A percentile compares a stretch with the other conserved stretches of the same genome.
Evolutionary conservation across 1,139 yeast species (phyloP).

Genomic region (Geotrichum histeridarum): DNA sequence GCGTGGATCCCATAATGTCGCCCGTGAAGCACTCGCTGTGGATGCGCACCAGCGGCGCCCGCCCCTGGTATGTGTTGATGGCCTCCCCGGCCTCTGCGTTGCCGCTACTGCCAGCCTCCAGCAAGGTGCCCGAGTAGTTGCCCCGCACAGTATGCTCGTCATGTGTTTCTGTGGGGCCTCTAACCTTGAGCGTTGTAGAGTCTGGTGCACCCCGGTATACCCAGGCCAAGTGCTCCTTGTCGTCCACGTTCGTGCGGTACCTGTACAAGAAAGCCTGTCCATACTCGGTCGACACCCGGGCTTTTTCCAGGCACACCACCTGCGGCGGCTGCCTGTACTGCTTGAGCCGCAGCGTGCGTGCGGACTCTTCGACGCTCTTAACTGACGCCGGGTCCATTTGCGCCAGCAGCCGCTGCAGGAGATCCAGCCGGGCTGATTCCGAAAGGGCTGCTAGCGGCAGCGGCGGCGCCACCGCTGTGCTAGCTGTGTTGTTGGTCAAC

Average conservation of each 20-base stretch:
- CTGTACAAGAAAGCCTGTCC: conserved; percentile 90
- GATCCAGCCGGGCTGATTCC: conserved; percentile 6
- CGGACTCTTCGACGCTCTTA: conserved; percentile 5
- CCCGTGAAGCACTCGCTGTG: conserved; percentile 99
- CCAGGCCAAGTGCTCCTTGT: conserved; percentile 93
- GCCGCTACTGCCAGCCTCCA: conserved; percentile 44
- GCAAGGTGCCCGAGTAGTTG: conserved; percentile 83
- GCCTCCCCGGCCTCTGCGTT: not conserved
- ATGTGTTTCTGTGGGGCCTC: conserved; percentile 68
- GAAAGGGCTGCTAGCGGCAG: not conserved
- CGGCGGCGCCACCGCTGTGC: not conserved
- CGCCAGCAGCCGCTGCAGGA: conserved; percentile 9
- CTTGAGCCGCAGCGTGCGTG: conserved; percentile 7
- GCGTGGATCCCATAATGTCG: conserved; percentile 97
- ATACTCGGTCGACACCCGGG: conserved; percentile 84
- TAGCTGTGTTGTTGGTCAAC: not conserved
- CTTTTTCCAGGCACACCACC: conserved; percentile 88
- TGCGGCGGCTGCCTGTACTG: conserved; percentile 47
- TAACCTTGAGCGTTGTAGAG: conserved; percentile 62
- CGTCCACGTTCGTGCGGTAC: conserved; percentile 77
- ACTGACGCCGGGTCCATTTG: conserved; percentile 11
- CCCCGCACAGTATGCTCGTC: conserved; percentile 97
- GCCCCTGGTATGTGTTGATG: not conserved
- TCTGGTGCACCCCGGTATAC: conserved; percentile 92
- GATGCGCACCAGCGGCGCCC: conserved; percentile 61